Evolutionary conservation across 2,329 filamentous ascomycete species (phyloP), one percentile per base, ranked within the genome.

Genomic region (Diaporthe caulivora): DNA sequence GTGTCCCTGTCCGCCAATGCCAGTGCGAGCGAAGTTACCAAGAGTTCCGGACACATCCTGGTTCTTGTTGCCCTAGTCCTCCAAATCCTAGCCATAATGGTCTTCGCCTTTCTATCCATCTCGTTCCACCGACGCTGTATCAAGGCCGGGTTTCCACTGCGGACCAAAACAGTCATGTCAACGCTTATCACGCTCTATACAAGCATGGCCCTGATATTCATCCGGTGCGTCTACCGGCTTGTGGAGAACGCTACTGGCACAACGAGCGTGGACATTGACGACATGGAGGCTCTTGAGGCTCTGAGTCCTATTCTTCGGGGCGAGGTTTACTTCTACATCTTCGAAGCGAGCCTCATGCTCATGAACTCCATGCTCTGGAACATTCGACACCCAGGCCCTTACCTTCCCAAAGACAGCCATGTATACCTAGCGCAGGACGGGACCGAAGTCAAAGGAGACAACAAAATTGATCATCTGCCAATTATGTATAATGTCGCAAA

Each of bases 261-360:
- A 21, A 82, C 85, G 0, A 76, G 79, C 37, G 79, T 86, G 11
- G 80, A 86, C 24, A 80, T 84, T 37, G 81, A 80, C 57, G 81
- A 83, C 42, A 81, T 79, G 3, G 80, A 85, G 62, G 83, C 85
- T 47, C 79, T 81, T 4, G 76, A 68, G 40, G 77, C 76, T 1
- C 76, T 88, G 1, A 86, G 83, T 13, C 84, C 87, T 0, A 80
- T 89, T 29, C 74, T 90, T 15, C 84, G 87, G 29, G 87, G 90
- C 76, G 89, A 91, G 79, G 88, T 85, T 84, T 91, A 86, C 79
- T 91, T 91, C 76, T 90, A 87, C 77, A 83, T 90, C 29, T 91
- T 91, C 72, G 89, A 91, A 80, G 86, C 84, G 1, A 76, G 78
- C 0, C 79, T 89, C 15, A 91, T 91, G 89, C 76, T 90, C 0